Conservation (phyloP, 495 filamentous ascomycete species). For the Lepidopterella palustris region DNA sequence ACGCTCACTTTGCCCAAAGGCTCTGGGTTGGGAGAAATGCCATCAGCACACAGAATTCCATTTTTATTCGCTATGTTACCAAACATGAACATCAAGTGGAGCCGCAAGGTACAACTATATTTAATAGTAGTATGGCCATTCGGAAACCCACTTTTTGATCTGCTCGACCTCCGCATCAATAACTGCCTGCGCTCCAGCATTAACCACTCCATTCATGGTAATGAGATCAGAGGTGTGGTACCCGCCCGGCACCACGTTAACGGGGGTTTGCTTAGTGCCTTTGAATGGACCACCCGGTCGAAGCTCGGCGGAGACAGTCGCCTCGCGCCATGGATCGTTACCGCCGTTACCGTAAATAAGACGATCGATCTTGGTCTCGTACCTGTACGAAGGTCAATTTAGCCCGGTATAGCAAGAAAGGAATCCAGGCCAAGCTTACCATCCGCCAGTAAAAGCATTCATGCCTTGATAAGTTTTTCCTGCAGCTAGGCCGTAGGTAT, state of each 20-base stretch:
- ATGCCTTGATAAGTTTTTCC: conserved; percentile 48
- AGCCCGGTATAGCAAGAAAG: not conserved
- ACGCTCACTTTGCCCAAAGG: no score
- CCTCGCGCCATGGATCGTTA: conserved; percentile 54
- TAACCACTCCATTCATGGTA: conserved; percentile 41
- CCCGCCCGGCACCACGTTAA: conserved; percentile 51
- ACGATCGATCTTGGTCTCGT: conserved; percentile 47
- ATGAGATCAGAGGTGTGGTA: conserved; percentile 49
- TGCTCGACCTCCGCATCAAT: conserved; percentile 42
- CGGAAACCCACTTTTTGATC: conserved; percentile 46
- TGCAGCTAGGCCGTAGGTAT: conserved; percentile 44
- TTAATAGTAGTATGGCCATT: conserved; percentile 20
- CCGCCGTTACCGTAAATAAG: conserved; percentile 59
- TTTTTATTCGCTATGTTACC: no score
- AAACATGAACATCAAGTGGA: no score
- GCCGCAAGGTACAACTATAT: no score
- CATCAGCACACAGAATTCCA: no score
- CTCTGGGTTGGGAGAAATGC: no score
- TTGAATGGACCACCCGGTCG: conserved; percentile 50
- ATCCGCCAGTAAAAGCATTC: conserved; percentile 35
- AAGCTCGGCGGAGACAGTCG: conserved; percentile 46
- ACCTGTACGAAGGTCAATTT: conserved; percentile 37
- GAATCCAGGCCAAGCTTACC: not conserved
- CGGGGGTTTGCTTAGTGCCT: conserved; percentile 38
- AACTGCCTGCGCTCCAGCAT: conserved; percentile 35